These are phyloP conservation scores for Diaporthe capsici DNA, from an alignment of 2,329 filamentous ascomycete species.

Conservation along the genomic window DNA sequence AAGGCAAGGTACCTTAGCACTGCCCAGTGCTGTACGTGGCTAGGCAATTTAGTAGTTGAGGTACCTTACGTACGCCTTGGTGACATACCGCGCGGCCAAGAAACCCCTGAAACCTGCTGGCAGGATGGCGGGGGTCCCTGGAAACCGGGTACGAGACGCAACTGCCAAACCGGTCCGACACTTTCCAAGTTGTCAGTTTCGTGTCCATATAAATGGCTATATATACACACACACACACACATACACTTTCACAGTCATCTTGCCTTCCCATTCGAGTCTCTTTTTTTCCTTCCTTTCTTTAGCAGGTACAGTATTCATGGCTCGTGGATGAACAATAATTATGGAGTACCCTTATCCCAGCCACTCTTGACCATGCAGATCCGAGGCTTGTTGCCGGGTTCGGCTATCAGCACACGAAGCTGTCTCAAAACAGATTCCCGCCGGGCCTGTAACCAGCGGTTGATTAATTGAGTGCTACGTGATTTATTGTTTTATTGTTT, in stretches of 20 bases:
- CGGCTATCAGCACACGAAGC: neutral
- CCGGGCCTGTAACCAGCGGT: neutral
- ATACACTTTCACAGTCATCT: neutral
- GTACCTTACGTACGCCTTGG: conserved; percentile 10
- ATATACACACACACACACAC: too few relatives aligned
- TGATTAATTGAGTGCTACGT: neutral
- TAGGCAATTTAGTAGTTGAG: neutral
- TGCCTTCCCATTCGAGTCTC: neutral
- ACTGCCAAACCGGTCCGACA: neutral
- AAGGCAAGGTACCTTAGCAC: neutral
- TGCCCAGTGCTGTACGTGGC: neutral
- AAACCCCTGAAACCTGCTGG: conserved; percentile 7
- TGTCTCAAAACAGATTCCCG: neutral
- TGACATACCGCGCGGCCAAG: conserved; percentile 25
- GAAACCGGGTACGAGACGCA: conserved; percentile 10
- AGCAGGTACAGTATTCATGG: neutral
- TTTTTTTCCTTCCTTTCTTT: neutral
- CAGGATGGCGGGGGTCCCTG: conserved; percentile 1
- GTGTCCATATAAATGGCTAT: neutral
- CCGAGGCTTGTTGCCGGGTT: neutral
- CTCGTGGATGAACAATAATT: neutral
- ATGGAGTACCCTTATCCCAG: neutral
- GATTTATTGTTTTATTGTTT: neutral
- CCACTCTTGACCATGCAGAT: neutral
- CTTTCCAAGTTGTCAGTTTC: neutral